Evolutionary conservation across 106 monocot genomes (phyloP), one percentile per base, ranked within the genome.

Genomic region (Alisma plantagoaquatica): DNA sequence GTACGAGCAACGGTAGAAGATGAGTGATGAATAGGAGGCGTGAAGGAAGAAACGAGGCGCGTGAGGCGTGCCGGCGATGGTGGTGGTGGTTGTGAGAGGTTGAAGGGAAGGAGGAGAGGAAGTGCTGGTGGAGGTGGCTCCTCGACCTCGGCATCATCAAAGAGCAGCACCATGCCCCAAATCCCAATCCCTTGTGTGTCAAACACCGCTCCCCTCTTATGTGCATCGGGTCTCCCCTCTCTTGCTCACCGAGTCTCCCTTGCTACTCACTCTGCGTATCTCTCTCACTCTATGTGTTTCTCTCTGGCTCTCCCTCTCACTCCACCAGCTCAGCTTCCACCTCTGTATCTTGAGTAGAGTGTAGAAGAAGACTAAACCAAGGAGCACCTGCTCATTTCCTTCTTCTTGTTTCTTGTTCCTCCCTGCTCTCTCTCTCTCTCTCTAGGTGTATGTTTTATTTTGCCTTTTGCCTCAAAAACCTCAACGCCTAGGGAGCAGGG

Each of bases 141-240:
- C 67, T 72, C 57, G 80, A 71, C 63, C 70, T 80, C 72, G 80
- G 73, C 69, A 74, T 70, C 68, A 57, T 60, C 70, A 71, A 60
- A 26, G 29, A 26, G n/a, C n/a, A n/a, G n/a, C n/a, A n/a, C n/a
- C n/a, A n/a, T 27, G 54, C 60, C 65, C 45, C 60, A 70, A 76
- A 74, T 49, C 50, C 63, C 50, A 71, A 62, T 18, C 63, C n/a
- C 23, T 22, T 22, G 18, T 59, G 18, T 66, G 26, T 27, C 33
- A 17, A 29, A 44, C 20, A 23, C 23, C 19, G 3, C 31, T 27
- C n/a, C 43, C 43, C 55, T 20, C 42, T 64, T 48, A 11, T 53
- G 47, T 63, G 71, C 77, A 71, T 77, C 60, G 85, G 76, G 75
- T 73, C 60, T 69, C 59, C 14, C 6, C 6, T 38, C 9, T 38